Evolutionary conservation across 2,329 filamentous ascomycete genomes (phyloP), one percentile per base, ranked within the genome.

Genomic region (Didymella glomerata): DNA sequence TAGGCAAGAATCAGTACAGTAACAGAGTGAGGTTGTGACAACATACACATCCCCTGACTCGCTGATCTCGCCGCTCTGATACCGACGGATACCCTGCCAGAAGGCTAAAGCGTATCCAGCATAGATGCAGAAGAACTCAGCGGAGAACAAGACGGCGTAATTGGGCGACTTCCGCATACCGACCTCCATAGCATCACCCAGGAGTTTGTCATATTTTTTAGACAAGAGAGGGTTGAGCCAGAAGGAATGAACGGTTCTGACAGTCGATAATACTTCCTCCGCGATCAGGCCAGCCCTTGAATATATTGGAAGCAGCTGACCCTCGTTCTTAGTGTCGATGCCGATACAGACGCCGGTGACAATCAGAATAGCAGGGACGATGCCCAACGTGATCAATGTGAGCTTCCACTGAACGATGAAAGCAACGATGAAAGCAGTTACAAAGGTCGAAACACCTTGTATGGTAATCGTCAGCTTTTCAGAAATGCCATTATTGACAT

Each of bases 331-430:
- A 1, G 67, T 69, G 30, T 77, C 76, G 6, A 36, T n/a, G 14
- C 32, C 32, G 32, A 36, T n/a, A 11, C 32, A 36, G 11, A 36
- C 16, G 16, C 32, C 32, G 5, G 32, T 36, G 16, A 36, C 32
- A 7, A 36, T 36, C 32, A 36, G 7, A 4, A 80, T 81, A 0
- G 78, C 78, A 0, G 83, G 83, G 0, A 85, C 76, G 24, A 83
- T 80, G 44, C 77, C 78, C 34, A 82, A 76, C 14, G 77, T 80
- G 67, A 99, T 97, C 50, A 97, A 80, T 0, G 95, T 95, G 64
- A 98, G 82, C 77, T 95, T 97, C 91, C 94, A 97, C 77, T 90
- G 96, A 71, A 91, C 91, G 77, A 94, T 79, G 75, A 97, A 98
- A 2, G 90, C 92, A 65, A 99, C 94, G 54, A 98, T 80, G 67